These are phyloP conservation scores for Helotiales sp. DNA, from an alignment of 2,329 filamentous ascomycete species.

Conservation along the genomic window DNA sequence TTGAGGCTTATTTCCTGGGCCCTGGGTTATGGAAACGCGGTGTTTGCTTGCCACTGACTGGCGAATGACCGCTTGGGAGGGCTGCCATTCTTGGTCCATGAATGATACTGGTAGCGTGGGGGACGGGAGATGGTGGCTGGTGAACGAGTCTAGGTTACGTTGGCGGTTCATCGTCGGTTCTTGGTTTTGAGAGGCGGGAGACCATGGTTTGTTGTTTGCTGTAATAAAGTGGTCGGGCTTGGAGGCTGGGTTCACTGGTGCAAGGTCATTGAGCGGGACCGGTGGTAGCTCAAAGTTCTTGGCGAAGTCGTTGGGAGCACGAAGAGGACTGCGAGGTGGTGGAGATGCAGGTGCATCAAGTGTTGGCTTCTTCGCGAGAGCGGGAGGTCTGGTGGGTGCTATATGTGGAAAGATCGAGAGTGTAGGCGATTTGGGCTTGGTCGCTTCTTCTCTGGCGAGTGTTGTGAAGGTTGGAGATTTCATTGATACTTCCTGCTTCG, in stretches of 20 bases:
- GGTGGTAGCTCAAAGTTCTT: background rate
- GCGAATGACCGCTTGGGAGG: constrained; percentile 4
- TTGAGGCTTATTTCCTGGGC: background rate
- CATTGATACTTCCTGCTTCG: background rate
- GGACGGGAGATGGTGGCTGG: background rate
- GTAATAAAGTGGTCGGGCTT: constrained; percentile 14
- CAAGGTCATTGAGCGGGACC: constrained; percentile 13
- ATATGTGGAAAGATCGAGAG: constrained; percentile 2
- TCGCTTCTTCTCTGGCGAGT: background rate
- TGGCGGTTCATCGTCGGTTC: background rate
- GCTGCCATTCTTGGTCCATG: background rate
- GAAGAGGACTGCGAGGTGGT: no score
- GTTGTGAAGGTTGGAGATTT: background rate
- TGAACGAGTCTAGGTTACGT: background rate
- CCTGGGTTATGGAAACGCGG: constrained; percentile 5
- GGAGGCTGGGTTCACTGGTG: constrained; percentile 1
- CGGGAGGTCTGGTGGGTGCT: background rate
- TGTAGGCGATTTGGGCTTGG: background rate
- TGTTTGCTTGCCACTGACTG: constrained; percentile 14
- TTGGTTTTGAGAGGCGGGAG: no score
- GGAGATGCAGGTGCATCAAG: background rate
- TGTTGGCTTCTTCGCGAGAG: background rate
- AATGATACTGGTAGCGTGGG: constrained; percentile 3
- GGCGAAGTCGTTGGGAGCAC: background rate
- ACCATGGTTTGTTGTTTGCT: constrained; percentile 11